Base-by-base conservation (phyloP, 371 early-diverging fungal species). In the Mortierella sp. region DNA sequence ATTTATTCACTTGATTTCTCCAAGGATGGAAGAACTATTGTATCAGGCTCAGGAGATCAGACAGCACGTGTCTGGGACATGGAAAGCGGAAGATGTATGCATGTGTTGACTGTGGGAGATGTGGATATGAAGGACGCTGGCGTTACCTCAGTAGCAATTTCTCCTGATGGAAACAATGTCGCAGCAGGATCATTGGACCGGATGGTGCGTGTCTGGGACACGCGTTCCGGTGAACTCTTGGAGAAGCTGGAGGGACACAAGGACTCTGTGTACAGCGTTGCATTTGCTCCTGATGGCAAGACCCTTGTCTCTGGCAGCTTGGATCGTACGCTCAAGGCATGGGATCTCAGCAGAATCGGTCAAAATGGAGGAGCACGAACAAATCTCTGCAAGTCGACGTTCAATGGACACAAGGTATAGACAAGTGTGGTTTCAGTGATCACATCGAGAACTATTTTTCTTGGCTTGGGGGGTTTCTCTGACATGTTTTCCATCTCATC, bases 1-100 rank as follows among this genome's bases (percentile, higher is more conserved):
- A 97, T 99, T 67, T 98, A 98, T 70, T 92, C 94, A 22, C 83
- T 99, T 63, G 99, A 98, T 63, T 98, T 96, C 81, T 94, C 96
- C 55, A 83, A 91, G 40, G 96, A 98, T 78, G 98, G 99, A 29
- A 85, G 91, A 63, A 88, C 89, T 44, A 88, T 99, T 57, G 95
- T 96, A 25, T 93, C 94, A 24, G 99, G 99, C 19, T 92, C 94
- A 21, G 99, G 99, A 25, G 99, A 99, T 80, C 89, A 93, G 57
- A 95, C 95, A 1, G 93, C 89, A 21, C 84, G 94, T 58, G 85
- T 97, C 44, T 97, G 97, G 97, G 90, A 91, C 63, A 86, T 91
- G 83, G 91, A 90, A 43, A 84, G 84, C 25, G 94, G 92, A 27
- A 84, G 83, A 55, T 89, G 89, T 53, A 45, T 94, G 39, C 87